Percentiles rank a stretch among this genome's conserved stretches.
phyloP scores from a whole-genome alignment of 2,329 filamentous ascomycete species.

The Aspergillus uvarum region DNA sequence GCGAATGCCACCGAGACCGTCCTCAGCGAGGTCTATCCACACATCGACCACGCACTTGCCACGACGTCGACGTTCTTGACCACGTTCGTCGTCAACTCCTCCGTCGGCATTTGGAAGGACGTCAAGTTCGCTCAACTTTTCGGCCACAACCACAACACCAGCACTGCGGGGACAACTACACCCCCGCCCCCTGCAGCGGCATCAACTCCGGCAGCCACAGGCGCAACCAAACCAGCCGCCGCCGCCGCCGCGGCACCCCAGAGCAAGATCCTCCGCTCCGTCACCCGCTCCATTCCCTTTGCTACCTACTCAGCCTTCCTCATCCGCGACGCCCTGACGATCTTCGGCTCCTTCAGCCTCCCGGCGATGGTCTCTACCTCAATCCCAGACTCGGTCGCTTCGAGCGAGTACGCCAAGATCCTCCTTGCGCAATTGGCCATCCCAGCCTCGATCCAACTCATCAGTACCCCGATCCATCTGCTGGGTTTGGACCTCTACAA shows the following conservation, averaged over 20 bases:
- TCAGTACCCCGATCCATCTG: constrained; percentile 79
- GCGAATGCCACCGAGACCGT: constrained; percentile 81
- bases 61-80: constrained; percentile 64
- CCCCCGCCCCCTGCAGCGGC: constrained; percentile 5
- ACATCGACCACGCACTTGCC: constrained; percentile 56
- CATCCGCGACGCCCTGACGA: constrained; percentile 75
- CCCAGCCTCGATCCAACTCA: constrained; percentile 72
- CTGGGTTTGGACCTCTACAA: constrained; percentile 85
- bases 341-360: constrained; percentile 56
- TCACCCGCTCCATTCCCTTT: constrained; percentile 54
- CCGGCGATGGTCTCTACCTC: constrained; percentile 22
- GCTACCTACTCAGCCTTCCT: constrained; percentile 63
- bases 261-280: constrained; percentile 12
- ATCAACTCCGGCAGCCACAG: not conserved
- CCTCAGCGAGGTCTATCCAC: constrained; percentile 57
- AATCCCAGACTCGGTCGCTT: constrained; percentile 24
- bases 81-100: constrained; percentile 34
- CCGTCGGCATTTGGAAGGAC: constrained; percentile 34
- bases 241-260: constrained; percentile 6
- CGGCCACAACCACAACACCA: constrained; percentile 38
- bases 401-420: constrained; percentile 23
- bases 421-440: constrained; percentile 67
- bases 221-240: not conserved
- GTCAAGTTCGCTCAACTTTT: constrained; percentile 64
- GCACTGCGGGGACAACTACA: constrained; percentile 6